A percentile compares a stretch with the other conserved stretches of the same genome.
Evolutionary conservation across 177 flowering plant species (phyloP).

Genomic region (Tripterygium wilfordii): DNA sequence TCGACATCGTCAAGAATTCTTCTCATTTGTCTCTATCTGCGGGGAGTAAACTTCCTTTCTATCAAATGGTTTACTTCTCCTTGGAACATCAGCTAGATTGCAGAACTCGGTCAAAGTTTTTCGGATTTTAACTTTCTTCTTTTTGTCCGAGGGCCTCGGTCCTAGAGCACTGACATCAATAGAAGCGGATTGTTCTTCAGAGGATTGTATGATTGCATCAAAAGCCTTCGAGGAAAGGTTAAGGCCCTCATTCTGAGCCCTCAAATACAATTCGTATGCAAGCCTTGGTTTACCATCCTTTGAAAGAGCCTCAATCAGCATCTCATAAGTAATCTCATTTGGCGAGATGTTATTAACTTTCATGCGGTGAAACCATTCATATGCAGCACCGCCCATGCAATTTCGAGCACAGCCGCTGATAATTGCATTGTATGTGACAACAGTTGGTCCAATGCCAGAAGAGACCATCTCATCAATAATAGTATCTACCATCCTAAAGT

Average conservation of each 20-base stretch:
- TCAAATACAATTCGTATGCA: conserved; percentile 70
- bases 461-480: conserved; percentile 64
- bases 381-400: conserved; percentile 60
- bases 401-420: conserved; percentile 72
- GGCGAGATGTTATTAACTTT: conserved; percentile 48
- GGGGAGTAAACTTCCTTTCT: conserved; percentile 28
- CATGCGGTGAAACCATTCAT: conserved; percentile 93
- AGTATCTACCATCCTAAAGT: conserved; percentile 48
- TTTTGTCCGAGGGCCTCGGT: conserved; percentile 64
- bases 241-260: conserved; percentile 60
- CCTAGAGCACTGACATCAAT: conserved; percentile 56
- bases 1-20: too few relatives aligned
- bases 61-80: conserved; percentile 49
- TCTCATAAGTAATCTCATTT: conserved; percentile 77
- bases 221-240: conserved; percentile 61
- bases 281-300: conserved; percentile 83
- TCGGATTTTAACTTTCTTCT: conserved; percentile 30
- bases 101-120: conserved; percentile 43
- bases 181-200: conserved; percentile 40
- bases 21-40: conserved; percentile 6
- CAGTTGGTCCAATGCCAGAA: conserved; percentile 62
- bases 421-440: conserved; percentile 89
- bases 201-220: conserved; percentile 56
- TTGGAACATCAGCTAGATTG: conserved; percentile 45
- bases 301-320: conserved; percentile 76